Percentiles rank a stretch among this genome's conserved stretches.
These are phyloP conservation scores for Fulvia fulva DNA, from an alignment of 2,329 filamentous ascomycete genomes.

Conservation along the genomic window DNA sequence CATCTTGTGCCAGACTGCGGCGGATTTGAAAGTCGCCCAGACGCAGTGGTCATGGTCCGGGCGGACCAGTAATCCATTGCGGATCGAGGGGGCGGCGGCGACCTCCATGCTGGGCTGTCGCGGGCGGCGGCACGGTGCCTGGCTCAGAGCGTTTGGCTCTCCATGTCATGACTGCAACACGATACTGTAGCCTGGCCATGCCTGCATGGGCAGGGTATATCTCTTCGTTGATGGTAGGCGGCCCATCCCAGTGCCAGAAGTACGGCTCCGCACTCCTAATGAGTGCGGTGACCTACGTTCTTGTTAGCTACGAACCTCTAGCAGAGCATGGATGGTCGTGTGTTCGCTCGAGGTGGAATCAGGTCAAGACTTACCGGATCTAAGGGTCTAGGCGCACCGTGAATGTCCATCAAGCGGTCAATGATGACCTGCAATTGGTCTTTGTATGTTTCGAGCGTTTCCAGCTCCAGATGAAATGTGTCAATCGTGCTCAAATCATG, in stretches of 20 bases:
- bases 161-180: slow-evolving; percentile 42
- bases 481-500: slow-evolving; percentile 30
- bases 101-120: not conserved
- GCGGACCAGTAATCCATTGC: not conserved
- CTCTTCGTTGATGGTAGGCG: slow-evolving; percentile 38
- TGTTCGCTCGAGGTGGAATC: too few relatives aligned
- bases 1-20: not conserved
- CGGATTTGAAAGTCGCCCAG: slow-evolving; percentile 1
- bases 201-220: slow-evolving; percentile 46
- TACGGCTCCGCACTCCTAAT: slow-evolving; percentile 16
- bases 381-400: slow-evolving; percentile 14
- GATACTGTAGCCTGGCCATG: slow-evolving; percentile 41
- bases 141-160: slow-evolving; percentile 1
- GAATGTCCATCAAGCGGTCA: slow-evolving; percentile 24
- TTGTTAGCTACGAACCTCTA: not conserved
- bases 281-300: slow-evolving; percentile 9
- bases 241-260: slow-evolving; percentile 44
- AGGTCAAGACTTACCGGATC: not conserved
- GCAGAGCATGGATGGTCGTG: too few relatives aligned
- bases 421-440: slow-evolving; percentile 46
- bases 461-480: slow-evolving; percentile 36
- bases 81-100: not conserved
- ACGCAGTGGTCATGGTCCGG: not conserved
- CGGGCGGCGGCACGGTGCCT: not conserved
- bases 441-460: slow-evolving; percentile 46